Evolutionary conservation across 2,329 filamentous ascomycete species (phyloP).

Genomic region (Cladosporium sp.): DNA sequence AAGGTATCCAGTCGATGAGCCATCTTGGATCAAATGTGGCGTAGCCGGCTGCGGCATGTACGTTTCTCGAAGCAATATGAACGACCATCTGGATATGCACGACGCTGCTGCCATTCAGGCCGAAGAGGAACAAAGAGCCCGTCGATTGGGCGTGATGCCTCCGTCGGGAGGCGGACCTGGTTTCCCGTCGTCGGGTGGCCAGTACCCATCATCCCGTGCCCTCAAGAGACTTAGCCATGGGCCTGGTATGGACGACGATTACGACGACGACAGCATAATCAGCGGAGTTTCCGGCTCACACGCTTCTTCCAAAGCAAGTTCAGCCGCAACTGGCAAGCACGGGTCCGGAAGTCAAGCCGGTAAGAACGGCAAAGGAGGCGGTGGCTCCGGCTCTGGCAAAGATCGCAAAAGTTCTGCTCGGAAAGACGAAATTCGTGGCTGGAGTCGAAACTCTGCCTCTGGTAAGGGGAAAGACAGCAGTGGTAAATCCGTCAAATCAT

Average conservation of each 20-base stretch:
- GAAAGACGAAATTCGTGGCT: not conserved
- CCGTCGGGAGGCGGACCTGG: not conserved
- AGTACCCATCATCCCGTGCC: not conserved
- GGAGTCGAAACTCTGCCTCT: not conserved
- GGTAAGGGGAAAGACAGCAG: not conserved
- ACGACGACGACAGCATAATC: not conserved
- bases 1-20: not conserved
- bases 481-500: not conserved
- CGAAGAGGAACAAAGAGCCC: not conserved
- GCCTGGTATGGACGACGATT: not conserved
- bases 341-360: not conserved
- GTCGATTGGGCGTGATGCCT: not conserved
- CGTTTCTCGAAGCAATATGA: not conserved
- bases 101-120: not conserved
- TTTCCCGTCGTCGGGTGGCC: not conserved
- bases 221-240: not conserved
- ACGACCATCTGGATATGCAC: conserved; percentile 4
- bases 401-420: not conserved
- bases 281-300: not conserved
- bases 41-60: not conserved
- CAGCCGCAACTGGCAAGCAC: not conserved
- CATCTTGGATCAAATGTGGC: conserved; percentile 1
- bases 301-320: not conserved
- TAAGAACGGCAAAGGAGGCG: not conserved
- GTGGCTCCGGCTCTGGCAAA: not conserved